phyloP scores from a whole-genome alignment of 257 asterid genomes.

The Nicotiana noctiflora region DNA sequence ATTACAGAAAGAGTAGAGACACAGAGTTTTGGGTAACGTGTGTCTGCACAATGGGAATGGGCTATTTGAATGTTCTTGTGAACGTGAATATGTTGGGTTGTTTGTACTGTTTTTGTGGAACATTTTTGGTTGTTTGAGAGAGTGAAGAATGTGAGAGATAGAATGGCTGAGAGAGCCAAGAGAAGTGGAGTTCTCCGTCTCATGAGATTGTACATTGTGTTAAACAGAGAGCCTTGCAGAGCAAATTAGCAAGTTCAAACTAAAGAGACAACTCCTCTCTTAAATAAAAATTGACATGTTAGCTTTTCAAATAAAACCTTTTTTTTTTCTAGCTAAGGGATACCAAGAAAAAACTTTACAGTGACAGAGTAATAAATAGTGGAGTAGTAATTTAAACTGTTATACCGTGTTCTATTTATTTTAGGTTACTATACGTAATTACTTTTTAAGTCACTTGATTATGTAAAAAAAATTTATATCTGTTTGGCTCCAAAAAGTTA shows the following conservation, averaged over 20 bases:
- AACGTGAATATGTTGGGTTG: constrained; percentile 32
- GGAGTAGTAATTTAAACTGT: too few relatives aligned
- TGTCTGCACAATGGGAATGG: constrained; percentile 51
- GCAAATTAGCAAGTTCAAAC: neutral
- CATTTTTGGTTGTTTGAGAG: constrained; percentile 9
- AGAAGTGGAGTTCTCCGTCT: constrained; percentile 26
- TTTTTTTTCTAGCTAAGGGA: neutral
- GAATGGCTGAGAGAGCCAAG: constrained; percentile 22
- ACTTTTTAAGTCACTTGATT: too few relatives aligned
- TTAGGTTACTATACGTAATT: too few relatives aligned
- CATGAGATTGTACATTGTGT: constrained; percentile 18
- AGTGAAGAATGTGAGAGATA: constrained; percentile 14
- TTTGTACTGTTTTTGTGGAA: neutral
- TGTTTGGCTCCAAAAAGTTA: too few relatives aligned
- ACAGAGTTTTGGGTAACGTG: constrained; percentile 70
- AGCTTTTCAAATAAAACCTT: neutral
- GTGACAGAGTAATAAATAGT: neutral
- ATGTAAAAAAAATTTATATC: too few relatives aligned
- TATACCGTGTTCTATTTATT: too few relatives aligned
- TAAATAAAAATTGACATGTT: neutral
- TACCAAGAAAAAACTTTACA: neutral
- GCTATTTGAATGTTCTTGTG: constrained; percentile 47
- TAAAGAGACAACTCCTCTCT: neutral
- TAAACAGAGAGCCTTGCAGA: neutral
- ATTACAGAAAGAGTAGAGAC: constrained; percentile 50